Conservation (phyloP, 2,329 filamentous ascomycete species). For the Neofusicoccum ribis region DNA sequence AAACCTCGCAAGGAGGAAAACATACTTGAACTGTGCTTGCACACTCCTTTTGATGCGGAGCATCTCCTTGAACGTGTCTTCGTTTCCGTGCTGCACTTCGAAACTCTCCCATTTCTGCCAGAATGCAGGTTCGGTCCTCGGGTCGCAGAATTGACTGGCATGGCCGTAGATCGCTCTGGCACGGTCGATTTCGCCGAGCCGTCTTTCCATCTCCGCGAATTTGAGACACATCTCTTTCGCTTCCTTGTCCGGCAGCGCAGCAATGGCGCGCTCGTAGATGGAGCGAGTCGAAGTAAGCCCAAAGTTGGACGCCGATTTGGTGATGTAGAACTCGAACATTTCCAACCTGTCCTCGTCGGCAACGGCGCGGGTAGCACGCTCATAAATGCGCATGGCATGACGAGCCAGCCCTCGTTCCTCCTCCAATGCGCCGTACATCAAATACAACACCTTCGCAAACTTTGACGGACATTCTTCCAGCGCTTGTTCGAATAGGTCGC, state of each 20-base stretch:
- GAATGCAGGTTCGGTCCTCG: constrained; percentile 82
- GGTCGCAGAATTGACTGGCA: constrained; percentile 95
- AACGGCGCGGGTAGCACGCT: constrained; percentile 91
- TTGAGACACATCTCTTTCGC: constrained; percentile 98
- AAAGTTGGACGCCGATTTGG: constrained; percentile 97
- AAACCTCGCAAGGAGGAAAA: constrained; percentile 20
- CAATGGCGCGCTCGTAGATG: constrained; percentile 95
- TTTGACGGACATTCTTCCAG: constrained; percentile 92
- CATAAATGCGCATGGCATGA: constrained; percentile 98
- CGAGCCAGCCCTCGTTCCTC: constrained; percentile 92
- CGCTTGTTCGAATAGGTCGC: constrained; percentile 96
- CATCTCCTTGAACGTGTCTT: constrained; percentile 99
- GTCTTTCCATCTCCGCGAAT: constrained; percentile 94
- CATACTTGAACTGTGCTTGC: constrained; percentile 90
- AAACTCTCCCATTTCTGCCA: constrained; percentile 98
- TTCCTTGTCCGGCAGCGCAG: constrained; percentile 87
- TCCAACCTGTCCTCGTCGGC: constrained; percentile 91
- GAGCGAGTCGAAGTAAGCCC: constrained; percentile 90
- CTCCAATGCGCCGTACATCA: constrained; percentile 98
- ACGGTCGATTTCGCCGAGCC: constrained; percentile 89
- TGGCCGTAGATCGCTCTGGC: constrained; percentile 95
- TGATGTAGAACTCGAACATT: constrained; percentile 99
- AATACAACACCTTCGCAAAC: constrained; percentile 91
- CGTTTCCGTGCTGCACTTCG: constrained; percentile 96
- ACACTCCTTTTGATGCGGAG: constrained; percentile 95